Evolutionary conservation across 2,329 filamentous ascomycete species (phyloP).

Genomic region (Fusarium equiseti): DNA sequence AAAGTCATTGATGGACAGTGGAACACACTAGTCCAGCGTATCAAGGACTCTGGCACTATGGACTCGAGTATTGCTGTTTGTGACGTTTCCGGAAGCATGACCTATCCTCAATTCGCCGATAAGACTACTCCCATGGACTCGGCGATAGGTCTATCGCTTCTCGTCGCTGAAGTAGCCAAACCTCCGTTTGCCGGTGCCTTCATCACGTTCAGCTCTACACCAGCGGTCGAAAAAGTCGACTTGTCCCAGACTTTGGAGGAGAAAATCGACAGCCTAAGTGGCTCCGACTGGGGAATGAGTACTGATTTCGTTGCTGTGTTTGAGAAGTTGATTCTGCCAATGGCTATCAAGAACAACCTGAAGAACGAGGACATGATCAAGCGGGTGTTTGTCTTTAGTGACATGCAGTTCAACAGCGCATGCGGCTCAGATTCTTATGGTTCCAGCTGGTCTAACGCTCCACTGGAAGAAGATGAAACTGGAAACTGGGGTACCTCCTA

Average conservation of each 20-base stretch:
- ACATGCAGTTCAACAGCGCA: constrained; percentile 69
- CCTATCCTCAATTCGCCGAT: constrained; percentile 54
- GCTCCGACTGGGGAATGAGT: constrained; percentile 55
- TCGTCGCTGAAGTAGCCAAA: constrained; percentile 65
- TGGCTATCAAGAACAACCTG: constrained; percentile 63
- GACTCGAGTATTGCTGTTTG: constrained; percentile 67
- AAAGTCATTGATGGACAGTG: constrained; percentile 65
- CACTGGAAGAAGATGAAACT: constrained; percentile 49
- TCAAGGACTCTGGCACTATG: constrained; percentile 66
- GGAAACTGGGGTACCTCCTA: constrained; percentile 54
- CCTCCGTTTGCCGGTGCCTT: constrained; percentile 66
- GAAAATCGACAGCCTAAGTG: constrained; percentile 54
- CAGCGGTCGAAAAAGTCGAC: constrained; percentile 57
- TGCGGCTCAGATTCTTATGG: not conserved
- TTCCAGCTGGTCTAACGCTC: not conserved
- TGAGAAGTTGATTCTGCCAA: constrained; percentile 64
- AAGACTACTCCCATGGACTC: constrained; percentile 64
- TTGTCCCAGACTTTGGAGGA: constrained; percentile 54
- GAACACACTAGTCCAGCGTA: constrained; percentile 68
- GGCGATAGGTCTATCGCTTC: constrained; percentile 67
- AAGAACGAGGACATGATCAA: constrained; percentile 70
- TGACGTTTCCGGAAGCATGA: constrained; percentile 69
- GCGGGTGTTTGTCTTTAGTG: constrained; percentile 69
- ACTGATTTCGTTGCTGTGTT: constrained; percentile 69
- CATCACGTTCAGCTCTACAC: constrained; percentile 64